These are phyloP conservation scores for Capsella rubella DNA, from an alignment of 441 rosid species.

Conservation along the genomic window DNA sequence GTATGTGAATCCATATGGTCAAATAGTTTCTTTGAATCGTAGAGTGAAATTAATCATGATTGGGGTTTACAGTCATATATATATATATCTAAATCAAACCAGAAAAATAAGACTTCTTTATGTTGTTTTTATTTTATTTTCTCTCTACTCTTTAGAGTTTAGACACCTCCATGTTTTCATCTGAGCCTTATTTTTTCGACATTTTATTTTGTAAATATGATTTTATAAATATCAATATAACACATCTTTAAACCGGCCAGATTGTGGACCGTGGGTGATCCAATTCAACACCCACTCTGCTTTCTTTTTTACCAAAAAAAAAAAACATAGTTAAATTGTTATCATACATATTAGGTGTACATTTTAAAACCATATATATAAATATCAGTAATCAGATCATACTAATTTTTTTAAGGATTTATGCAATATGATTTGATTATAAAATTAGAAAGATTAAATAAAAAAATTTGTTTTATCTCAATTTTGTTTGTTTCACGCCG, in stretches of 20 bases:
- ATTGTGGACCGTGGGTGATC: background rate
- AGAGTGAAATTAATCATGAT: constrained; percentile 43
- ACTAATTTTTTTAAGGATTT: too few species aligned
- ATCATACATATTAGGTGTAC: background rate
- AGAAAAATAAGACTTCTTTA: constrained; percentile 10
- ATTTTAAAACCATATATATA: background rate
- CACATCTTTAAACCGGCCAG: too few species aligned
- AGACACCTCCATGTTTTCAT: constrained; percentile 41
- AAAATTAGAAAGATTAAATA: too few species aligned
- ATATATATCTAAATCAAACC: constrained; percentile 18
- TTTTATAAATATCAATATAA: too few species aligned
- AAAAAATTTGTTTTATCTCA: too few species aligned
- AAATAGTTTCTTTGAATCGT: constrained; percentile 41
- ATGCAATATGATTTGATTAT: too few species aligned
- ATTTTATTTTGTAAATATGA: too few species aligned
- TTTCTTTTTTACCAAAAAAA: background rate
- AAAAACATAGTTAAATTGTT: background rate
- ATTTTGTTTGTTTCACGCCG: too few species aligned
- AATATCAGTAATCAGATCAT: too few species aligned
- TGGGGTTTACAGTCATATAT: constrained; percentile 38
- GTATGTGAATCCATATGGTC: constrained; percentile 37
- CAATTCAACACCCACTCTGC: background rate
- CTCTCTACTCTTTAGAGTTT: constrained; percentile 13
- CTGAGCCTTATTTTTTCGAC: background rate
- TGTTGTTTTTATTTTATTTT: background rate